Conservation (phyloP, 306 rosid species). For the Morella rubra region DNA sequence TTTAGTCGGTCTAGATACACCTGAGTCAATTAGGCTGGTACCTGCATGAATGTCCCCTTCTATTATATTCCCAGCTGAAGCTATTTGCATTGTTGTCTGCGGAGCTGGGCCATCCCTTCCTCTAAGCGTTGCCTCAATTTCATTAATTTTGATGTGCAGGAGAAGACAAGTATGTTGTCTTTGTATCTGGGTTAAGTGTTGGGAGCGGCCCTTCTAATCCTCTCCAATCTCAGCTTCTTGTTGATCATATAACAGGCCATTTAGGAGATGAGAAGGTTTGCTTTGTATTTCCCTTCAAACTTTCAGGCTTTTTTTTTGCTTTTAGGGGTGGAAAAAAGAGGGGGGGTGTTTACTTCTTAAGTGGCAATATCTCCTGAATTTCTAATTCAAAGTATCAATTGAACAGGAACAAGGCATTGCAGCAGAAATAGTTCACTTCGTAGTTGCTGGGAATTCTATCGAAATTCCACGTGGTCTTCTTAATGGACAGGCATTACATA, state of each 20-base stretch:
- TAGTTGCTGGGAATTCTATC: conserved; percentile 86
- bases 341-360: background rate
- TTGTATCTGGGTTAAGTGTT: conserved; percentile 76
- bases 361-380: background rate
- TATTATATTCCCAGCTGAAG: background rate
- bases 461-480: conserved; percentile 66
- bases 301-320: conserved; percentile 13
- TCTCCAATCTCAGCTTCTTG: conserved; percentile 87
- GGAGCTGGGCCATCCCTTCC: background rate
- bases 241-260: conserved; percentile 96
- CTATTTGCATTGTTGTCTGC: conserved; percentile 3
- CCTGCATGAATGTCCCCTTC: background rate
- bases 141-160: conserved; percentile 49
- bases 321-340: background rate
- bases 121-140: background rate
- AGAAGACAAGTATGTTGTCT: conserved; percentile 80
- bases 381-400: conserved; percentile 35
- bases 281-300: conserved; percentile 26
- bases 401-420: conserved; percentile 83
- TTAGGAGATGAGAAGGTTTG: conserved; percentile 89
- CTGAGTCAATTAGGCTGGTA: background rate
- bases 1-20: background rate
- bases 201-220: conserved; percentile 83
- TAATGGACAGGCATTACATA: conserved; percentile 76
- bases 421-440: conserved; percentile 76